phyloP scores from a whole-genome alignment of 176 grass and related monocot genomes.

The Phragmites australis region DNA sequence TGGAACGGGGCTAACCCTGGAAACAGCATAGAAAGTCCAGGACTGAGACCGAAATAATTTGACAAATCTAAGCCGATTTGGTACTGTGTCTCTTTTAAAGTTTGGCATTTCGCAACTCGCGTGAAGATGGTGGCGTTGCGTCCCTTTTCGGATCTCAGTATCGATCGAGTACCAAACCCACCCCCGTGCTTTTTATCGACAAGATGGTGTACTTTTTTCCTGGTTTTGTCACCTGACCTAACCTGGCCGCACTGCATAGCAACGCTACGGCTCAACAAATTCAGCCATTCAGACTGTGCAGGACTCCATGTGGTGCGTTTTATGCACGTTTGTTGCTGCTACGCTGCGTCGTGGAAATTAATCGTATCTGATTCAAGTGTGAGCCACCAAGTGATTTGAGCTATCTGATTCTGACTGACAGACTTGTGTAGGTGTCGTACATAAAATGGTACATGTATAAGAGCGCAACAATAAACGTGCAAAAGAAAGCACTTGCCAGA shows the following conservation, averaged over 20 bases:
- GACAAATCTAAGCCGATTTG: not conserved
- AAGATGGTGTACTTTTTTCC: not conserved
- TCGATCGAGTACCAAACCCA: constrained; percentile 8
- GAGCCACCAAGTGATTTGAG: no score
- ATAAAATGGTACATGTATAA: no score
- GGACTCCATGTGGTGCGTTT: not conserved
- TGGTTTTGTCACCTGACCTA: constrained; percentile 22
- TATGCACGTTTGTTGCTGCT: not conserved
- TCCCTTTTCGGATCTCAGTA: constrained; percentile 12
- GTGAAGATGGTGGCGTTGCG: constrained; percentile 51
- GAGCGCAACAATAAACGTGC: no score
- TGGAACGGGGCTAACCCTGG: not conserved
- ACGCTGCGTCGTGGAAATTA: not conserved
- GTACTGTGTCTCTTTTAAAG: constrained; percentile 41
- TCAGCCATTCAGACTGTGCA: not conserved
- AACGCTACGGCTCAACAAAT: constrained; percentile 9
- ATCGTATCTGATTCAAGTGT: no score
- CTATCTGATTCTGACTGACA: no score
- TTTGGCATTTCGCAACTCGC: constrained; percentile 42
- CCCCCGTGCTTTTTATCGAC: constrained; percentile 14
- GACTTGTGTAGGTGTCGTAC: no score
- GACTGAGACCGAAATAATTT: not conserved
- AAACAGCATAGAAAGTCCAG: not conserved
- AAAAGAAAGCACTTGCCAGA: no score
- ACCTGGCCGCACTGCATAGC: constrained; percentile 26